Base-by-base conservation (phyloP, 2,329 filamentous ascomycete genomes). In the Diplodia corticola region DNA sequence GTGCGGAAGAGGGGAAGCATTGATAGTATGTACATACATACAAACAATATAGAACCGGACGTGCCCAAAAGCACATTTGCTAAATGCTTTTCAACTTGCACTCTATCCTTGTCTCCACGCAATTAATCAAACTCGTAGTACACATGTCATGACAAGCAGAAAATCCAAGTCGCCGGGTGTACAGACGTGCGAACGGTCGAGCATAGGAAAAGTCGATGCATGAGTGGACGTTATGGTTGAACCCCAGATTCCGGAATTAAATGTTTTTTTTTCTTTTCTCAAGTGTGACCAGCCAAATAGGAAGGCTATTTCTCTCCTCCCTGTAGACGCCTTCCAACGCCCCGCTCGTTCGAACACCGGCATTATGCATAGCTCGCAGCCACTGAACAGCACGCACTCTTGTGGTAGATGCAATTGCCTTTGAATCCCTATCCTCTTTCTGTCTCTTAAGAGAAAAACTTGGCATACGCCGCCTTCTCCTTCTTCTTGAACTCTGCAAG, bases 391-490 rank as follows among this genome's bases (percentile, higher is more conserved):
- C 57, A 61, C 28, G 26, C 35, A 61, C 57, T 49, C 57, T 61
- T 33, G 17, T 49, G 13, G 22, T 61, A 26, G 57, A 61, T 61
- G 35, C 35, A 40, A 20, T 30, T 61, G 57, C 40, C 57, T 49
- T 28, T 49, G n/a, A 22, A 35, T 35, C 40, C 40, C 40, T 44
- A 44, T n/a, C 17, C 17, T 44, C n/a, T 28, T 30, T 12, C n/a
- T 10, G 5, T 28, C n/a, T 35, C 15, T 53, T 17, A 66, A 46
- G 64, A 66, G 26, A 66, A 66, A 57, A 66, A 66, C 50, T 96
- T 98, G 82, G 90, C 91, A 77, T 94, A 96, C 5, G 89, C 90
- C 72, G 91, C 92, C 86, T 93, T 96, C 83, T 97, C 92, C 86
- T 93, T 96, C 77, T 91, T 90, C 69, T 88, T 85, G 68, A 90